Conservation (phyloP, 2,329 filamentous ascomycete genomes). For the Septoria linicola region DNA sequence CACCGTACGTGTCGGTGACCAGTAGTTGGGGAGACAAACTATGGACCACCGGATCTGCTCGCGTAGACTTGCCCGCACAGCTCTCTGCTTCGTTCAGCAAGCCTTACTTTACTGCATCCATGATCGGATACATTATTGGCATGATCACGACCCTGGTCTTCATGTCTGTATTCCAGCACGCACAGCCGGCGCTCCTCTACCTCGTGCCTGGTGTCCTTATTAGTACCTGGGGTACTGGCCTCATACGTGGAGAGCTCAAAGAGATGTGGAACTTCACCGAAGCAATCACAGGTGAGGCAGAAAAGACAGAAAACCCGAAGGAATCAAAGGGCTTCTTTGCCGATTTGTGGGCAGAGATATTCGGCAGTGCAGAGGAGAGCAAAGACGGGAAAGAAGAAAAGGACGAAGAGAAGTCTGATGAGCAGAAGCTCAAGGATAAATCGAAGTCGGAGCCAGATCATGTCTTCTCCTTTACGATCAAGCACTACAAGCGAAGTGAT, state of each 20-base stretch:
- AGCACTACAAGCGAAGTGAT: slow-evolving; percentile 1
- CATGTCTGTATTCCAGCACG: slow-evolving; percentile 74
- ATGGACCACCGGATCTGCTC: slow-evolving; percentile 60
- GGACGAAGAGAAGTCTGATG: not conserved
- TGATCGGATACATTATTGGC: slow-evolving; percentile 74
- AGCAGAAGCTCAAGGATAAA: slow-evolving; percentile 2
- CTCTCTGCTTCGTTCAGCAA: slow-evolving; percentile 64
- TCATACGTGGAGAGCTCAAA: slow-evolving; percentile 67
- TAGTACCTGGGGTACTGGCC: slow-evolving; percentile 71
- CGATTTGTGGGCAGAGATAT: slow-evolving; percentile 15
- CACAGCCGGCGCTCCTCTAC: slow-evolving; percentile 88
- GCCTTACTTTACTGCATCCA: slow-evolving; percentile 76
- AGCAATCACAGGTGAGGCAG: slow-evolving; percentile 47
- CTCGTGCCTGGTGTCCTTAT: slow-evolving; percentile 82
- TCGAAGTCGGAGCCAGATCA: slow-evolving; percentile 1
- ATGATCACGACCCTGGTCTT: slow-evolving; percentile 75
- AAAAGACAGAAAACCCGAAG: slow-evolving; percentile 17
- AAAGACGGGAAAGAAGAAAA: not conserved
- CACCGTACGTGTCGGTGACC: slow-evolving; percentile 51
- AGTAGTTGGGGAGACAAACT: slow-evolving; percentile 80
- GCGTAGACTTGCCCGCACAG: slow-evolving; percentile 17
- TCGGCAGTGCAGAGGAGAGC: slow-evolving; percentile 11
- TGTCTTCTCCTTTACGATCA: slow-evolving; percentile 17
- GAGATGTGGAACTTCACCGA: slow-evolving; percentile 84
- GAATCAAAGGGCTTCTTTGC: slow-evolving; percentile 17